Base-by-base conservation (phyloP, 345 rosid species). In the Populus davidiana region DNA sequence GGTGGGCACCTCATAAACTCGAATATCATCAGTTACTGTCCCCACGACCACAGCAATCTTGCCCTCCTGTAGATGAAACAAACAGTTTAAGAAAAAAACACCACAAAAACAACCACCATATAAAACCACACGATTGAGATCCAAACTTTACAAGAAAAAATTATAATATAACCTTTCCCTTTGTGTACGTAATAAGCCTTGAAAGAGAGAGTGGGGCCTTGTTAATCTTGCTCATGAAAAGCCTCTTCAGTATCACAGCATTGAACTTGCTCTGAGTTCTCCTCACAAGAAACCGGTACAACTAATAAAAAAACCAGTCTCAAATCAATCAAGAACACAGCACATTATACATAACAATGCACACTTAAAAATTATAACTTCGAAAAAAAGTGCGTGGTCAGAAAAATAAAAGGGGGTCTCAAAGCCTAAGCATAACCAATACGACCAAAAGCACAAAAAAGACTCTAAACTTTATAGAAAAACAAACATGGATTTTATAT, bases 221-320 rank as follows among this genome's bases (percentile, higher is more conserved):
- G 90, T 96, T 92, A 70, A 85, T 90, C 85, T 90, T 96, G 88
- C 98, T 92, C 99, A 94, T 96, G 77, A 96, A 94, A 72, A 96
- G 81, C 77, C 99, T 89, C 91, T 94, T 92, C 88, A 96, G 77
- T 25, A 96, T 89, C 86, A 96, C 99, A 0, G 89, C 92, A 85
- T 91, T 91, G 92, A 96, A 96, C 81, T 86, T 91, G 89, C 98
- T 96, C 8, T 87, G 86, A 0, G 98, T 92, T 76, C 99, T 92
- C 85, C 99, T 87, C 21, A 91, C 98, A 21, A 96, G 81, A 86
- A 96, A 94, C 36, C 94, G 87, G 80, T 94, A 94, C 72, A 94
- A 85, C 98, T 96, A 80, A 66, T 54, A 36, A 39, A 72, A 44
- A 25, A 69, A 12, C 0, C 17, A 8, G n/a, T 21, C 21, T 21